Evolutionary conservation across 2,329 filamentous ascomycete genomes (phyloP).

Genomic region (Celoporthe dispersa): DNA sequence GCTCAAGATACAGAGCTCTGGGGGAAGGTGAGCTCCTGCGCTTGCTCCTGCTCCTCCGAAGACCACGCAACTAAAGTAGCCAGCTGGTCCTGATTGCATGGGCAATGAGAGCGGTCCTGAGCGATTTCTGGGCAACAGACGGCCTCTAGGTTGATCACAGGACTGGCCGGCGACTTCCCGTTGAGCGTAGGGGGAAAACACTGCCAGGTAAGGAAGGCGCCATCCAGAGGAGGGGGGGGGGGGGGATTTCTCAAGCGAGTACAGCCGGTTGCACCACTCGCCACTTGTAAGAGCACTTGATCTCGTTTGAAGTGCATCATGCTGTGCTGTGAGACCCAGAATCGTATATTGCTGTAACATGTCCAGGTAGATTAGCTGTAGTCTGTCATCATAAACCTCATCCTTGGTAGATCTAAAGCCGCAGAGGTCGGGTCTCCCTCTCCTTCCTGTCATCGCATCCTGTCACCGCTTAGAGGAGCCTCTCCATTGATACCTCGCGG

Average conservation of each 20-base stretch:
- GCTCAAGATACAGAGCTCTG: background rate
- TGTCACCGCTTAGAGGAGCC: background rate
- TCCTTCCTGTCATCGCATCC: background rate
- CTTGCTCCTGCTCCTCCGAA: background rate
- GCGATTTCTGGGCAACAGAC: background rate
- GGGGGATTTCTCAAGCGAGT: background rate
- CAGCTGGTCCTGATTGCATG: background rate
- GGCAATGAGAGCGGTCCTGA: background rate
- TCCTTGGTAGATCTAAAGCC: background rate
- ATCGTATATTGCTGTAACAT: slow-evolving; percentile 1
- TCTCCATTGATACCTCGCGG: background rate
- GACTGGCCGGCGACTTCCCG: background rate
- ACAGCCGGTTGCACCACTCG: background rate
- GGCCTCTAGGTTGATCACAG: background rate
- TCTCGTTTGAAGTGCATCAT: slow-evolving; percentile 21
- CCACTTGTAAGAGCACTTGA: slow-evolving; percentile 5
- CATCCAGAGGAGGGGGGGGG: too few species aligned
- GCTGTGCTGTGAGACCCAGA: slow-evolving; percentile 14
- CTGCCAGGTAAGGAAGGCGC: background rate
- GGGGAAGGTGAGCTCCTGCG: background rate
- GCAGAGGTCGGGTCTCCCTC: background rate
- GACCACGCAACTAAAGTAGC: background rate
- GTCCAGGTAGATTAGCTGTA: background rate
- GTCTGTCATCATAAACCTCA: background rate
- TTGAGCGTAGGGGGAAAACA: background rate